Evolutionary conservation across 1,284 basidiomycete genomes (phyloP).

Genomic region (Cryptococcus jaspeensis): DNA sequence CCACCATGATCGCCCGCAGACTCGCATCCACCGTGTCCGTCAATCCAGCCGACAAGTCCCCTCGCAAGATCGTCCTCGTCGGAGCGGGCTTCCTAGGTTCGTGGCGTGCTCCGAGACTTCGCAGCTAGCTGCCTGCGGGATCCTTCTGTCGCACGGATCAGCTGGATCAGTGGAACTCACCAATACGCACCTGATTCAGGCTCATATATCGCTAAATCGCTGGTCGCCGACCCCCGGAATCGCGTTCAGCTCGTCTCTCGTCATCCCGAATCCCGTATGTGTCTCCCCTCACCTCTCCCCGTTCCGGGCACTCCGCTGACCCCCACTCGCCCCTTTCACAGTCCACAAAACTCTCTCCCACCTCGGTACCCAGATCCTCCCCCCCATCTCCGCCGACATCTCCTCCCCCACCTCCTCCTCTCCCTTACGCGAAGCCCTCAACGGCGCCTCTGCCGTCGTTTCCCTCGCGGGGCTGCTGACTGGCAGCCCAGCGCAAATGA

Average conservation of each 20-base stretch:
- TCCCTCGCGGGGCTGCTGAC: slow-evolving; percentile 66
- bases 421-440: slow-evolving; percentile 56
- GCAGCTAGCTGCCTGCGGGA: too few species aligned
- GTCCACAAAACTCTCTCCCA: slow-evolving; percentile 32
- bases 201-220: slow-evolving; percentile 58
- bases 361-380: slow-evolving; percentile 49
- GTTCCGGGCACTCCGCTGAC: background rate
- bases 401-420: slow-evolving; percentile 52
- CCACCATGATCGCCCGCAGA: slow-evolving; percentile 20
- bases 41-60: slow-evolving; percentile 5
- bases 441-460: slow-evolving; percentile 59
- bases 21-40: slow-evolving; percentile 19
- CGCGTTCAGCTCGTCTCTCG: slow-evolving; percentile 61
- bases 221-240: slow-evolving; percentile 48
- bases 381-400: slow-evolving; percentile 59
- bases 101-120: slow-evolving; percentile 10
- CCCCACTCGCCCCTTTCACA: slow-evolving; percentile 9
- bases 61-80: slow-evolving; percentile 60
- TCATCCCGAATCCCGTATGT: slow-evolving; percentile 53
- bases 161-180: background rate
- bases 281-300: background rate
- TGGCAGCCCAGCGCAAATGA: slow-evolving; percentile 59
- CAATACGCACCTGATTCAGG: slow-evolving; percentile 49
- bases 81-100: slow-evolving; percentile 66
- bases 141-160: too few species aligned